Conservation (phyloP, 1,284 basidiomycete genomes). For the Wallemia ichthyophaga region DNA sequence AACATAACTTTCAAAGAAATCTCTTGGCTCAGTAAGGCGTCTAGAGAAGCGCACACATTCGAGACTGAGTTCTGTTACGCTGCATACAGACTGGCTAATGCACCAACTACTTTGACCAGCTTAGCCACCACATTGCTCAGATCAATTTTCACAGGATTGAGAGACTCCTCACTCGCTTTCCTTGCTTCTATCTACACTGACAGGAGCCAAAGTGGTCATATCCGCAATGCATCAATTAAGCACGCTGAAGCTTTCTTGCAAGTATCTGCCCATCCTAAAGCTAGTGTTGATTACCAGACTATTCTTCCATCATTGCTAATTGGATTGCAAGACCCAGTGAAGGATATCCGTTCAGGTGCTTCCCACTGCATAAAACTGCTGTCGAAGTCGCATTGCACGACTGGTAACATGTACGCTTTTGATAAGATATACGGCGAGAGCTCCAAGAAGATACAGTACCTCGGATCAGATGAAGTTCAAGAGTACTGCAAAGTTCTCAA, state of each 20-base stretch:
- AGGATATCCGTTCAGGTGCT: constrained; percentile 27
- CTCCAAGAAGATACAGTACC: constrained; percentile 44
- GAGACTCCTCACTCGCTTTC: constrained; percentile 46
- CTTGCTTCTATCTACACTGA: constrained; percentile 35
- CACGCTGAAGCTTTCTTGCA: constrained; percentile 31
- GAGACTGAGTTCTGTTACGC: neutral
- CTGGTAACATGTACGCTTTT: constrained; percentile 36
- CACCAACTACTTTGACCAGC: constrained; percentile 15
- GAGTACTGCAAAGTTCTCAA: constrained; percentile 32
- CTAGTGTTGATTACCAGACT: constrained; percentile 43
- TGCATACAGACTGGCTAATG: constrained; percentile 32
- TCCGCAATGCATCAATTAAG: constrained; percentile 42
- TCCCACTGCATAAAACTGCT: constrained; percentile 30
- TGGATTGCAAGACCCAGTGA: constrained; percentile 27
- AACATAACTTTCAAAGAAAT: neutral
- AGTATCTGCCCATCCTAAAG: constrained; percentile 21
- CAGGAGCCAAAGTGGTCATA: constrained; percentile 12
- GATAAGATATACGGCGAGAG: constrained; percentile 47
- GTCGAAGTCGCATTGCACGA: constrained; percentile 15
- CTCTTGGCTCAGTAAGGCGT: neutral
- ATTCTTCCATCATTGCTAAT: constrained; percentile 46
- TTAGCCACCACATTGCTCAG: constrained; percentile 30
- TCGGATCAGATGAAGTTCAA: constrained; percentile 38
- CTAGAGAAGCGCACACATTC: neutral
- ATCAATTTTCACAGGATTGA: constrained; percentile 33